A percentile compares a stretch with the other conserved stretches of the same genome.
These are phyloP conservation scores for Chamaenerion angustifolium DNA, from an alignment of 345 rosid species.

Conservation along the genomic window DNA sequence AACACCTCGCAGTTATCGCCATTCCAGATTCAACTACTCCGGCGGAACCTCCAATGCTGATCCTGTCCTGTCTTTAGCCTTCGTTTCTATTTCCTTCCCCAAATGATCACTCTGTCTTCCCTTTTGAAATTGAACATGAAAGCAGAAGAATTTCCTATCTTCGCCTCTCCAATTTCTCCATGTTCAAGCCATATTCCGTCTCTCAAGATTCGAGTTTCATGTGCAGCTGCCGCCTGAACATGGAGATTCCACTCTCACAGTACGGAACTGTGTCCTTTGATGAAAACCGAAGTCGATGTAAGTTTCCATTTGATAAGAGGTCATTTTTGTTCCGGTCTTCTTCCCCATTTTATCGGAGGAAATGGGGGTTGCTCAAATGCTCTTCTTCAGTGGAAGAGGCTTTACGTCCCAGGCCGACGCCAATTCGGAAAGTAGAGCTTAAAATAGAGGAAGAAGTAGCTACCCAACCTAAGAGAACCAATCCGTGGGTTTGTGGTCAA, in stretches of 20 bases:
- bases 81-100: too few species aligned
- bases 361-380: constrained; percentile 31
- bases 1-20: not conserved
- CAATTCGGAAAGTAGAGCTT: constrained; percentile 16
- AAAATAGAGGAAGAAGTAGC: constrained; percentile 13
- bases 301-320: constrained; percentile 7
- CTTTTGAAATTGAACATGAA: constrained; percentile 5
- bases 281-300: constrained; percentile 8
- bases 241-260: constrained; percentile 7
- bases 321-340: constrained; percentile 24
- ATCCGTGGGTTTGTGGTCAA: constrained; percentile 48
- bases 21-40: constrained; percentile 10
- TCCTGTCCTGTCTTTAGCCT: too few species aligned
- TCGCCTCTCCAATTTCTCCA: not conserved
- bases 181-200: constrained; percentile 10
- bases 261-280: constrained; percentile 18
- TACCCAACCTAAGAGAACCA: constrained; percentile 24
- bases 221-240: not conserved
- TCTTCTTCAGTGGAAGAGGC: constrained; percentile 34
- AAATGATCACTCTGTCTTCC: too few species aligned
- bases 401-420: constrained; percentile 46
- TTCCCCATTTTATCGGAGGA: constrained; percentile 23
- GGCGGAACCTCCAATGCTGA: constrained; percentile 41
- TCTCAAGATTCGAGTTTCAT: not conserved
- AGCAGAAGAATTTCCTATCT: constrained; percentile 1